These are phyloP conservation scores for Didymella pomorum DNA, from an alignment of 2,329 filamentous ascomycete species.

Conservation along the genomic window DNA sequence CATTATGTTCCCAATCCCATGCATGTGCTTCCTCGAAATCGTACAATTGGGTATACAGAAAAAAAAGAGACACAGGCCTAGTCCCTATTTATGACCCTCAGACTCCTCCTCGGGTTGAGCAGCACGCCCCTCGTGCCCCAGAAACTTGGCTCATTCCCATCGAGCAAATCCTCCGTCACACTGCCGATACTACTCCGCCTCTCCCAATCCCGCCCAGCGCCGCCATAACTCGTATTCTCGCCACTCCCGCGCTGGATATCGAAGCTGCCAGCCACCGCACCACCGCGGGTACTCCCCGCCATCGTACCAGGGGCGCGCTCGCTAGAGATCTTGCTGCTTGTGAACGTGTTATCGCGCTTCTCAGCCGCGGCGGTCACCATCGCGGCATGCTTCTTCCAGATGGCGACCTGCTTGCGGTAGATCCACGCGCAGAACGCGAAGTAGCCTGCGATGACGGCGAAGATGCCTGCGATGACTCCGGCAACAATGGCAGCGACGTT, in stretches of 20 bases:
- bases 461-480: conserved; percentile 70
- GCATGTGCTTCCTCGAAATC: not conserved
- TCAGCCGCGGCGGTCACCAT: conserved; percentile 64
- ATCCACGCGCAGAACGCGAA: conserved; percentile 77
- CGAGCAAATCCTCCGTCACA: conserved; percentile 66
- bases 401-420: conserved; percentile 73
- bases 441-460: conserved; percentile 69
- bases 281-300: conserved; percentile 27
- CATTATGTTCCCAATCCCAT: not conserved
- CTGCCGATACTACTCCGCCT: conserved; percentile 55
- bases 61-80: conserved; percentile 32
- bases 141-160: conserved; percentile 73
- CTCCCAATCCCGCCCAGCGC: conserved; percentile 36
- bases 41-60: not conserved
- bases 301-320: conserved; percentile 33
- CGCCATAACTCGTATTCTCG: conserved; percentile 29
- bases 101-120: conserved; percentile 71
- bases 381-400: conserved; percentile 75
- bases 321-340: conserved; percentile 36
- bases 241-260: conserved; percentile 27
- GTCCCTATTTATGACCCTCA: conserved; percentile 72
- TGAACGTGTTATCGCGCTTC: conserved; percentile 47
- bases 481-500: conserved; percentile 65
- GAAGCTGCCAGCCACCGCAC: conserved; percentile 31
- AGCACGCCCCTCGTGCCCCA: conserved; percentile 67